Conservation (phyloP, 2,329 filamentous ascomycete species). For the Phaeophleospora eucalypticola region DNA sequence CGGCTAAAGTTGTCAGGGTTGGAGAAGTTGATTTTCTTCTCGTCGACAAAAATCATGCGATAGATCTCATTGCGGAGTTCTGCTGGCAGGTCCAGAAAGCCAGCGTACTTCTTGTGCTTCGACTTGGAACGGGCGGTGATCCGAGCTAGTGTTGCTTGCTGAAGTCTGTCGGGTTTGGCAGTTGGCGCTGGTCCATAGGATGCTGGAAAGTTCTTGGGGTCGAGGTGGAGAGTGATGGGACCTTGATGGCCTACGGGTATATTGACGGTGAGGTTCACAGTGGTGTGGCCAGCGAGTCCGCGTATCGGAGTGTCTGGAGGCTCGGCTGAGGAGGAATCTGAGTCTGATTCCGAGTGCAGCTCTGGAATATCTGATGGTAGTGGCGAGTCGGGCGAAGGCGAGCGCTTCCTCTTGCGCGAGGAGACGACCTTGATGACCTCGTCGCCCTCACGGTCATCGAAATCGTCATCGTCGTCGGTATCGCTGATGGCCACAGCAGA, state of each 20-base stretch:
- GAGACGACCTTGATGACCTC: constrained; percentile 26
- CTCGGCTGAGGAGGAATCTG: background rate
- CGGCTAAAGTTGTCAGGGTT: constrained; percentile 36
- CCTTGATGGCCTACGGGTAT: constrained; percentile 44
- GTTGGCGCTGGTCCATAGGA: background rate
- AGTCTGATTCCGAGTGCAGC: constrained; percentile 8
- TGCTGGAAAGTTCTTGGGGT: constrained; percentile 22
- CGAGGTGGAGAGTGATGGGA: constrained; percentile 42
- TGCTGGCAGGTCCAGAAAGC: constrained; percentile 8
- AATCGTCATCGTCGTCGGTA: constrained; percentile 29
- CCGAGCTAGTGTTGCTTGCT: constrained; percentile 15
- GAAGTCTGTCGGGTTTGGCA: constrained; percentile 7
- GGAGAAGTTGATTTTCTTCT: constrained; percentile 35
- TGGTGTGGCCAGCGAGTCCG: constrained; percentile 10
- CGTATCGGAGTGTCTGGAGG: constrained; percentile 1
- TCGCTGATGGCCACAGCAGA: constrained; percentile 36
- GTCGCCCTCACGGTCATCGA: constrained; percentile 32
- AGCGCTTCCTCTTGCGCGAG: constrained; percentile 31
- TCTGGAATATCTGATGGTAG: constrained; percentile 19
- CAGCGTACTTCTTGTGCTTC: constrained; percentile 15
- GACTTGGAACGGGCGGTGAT: constrained; percentile 19
- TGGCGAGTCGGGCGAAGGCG: constrained; percentile 22
- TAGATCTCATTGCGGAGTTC: constrained; percentile 11
- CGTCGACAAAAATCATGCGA: constrained; percentile 35
- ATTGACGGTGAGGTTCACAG: constrained; percentile 44